Base-by-base conservation (phyloP, 1,139 yeast species). In the Geotrichum australiense region DNA sequence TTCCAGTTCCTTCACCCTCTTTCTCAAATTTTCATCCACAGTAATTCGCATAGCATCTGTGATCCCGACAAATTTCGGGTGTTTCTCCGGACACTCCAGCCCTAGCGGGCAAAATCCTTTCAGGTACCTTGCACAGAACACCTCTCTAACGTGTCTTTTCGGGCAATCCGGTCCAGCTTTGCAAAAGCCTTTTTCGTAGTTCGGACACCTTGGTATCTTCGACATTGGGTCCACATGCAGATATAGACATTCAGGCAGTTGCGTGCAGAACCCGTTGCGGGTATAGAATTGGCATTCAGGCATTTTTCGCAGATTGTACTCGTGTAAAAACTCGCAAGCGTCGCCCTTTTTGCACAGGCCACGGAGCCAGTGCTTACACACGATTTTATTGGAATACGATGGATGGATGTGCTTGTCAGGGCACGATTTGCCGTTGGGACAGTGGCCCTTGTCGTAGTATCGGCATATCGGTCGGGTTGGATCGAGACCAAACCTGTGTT, bases 331-430 rank as follows among this genome's bases (percentile, higher is more conserved):
- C 65, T 93, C 99, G 64, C 98, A 93, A 50, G 84, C 89, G 54
- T 89, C 96, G 42, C 94, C 94, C 67, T 89, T 91, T 65, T 93
- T 93, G 64, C 99, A 93, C 28, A 93, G 73, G 0, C 98, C 98
- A 53, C 97, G 74, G 37, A 93, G 74, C 99, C 99, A 91, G 68
- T 91, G 97, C 70, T 93, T 91, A 61, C 98, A 91, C 14, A 91
- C 98, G 43, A 80, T 78, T 41, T 87, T 89, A 62, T 87, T 86
- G 52, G 76, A 74, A 62, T 80, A 86, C 64, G 80, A 78, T 31
- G 93, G 78, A 18, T 85, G 71, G 1, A 86, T 86, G 64, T 91
- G 97, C 57, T 87, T 84, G 63, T 85, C 80, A 21, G 94, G 93
- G 59, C 98, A 91, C 43, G 74, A 72, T 31, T 72, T 70, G 4